Conservation (phyloP, 306 rosid species). For the Vigna reflexopilosa region DNA sequence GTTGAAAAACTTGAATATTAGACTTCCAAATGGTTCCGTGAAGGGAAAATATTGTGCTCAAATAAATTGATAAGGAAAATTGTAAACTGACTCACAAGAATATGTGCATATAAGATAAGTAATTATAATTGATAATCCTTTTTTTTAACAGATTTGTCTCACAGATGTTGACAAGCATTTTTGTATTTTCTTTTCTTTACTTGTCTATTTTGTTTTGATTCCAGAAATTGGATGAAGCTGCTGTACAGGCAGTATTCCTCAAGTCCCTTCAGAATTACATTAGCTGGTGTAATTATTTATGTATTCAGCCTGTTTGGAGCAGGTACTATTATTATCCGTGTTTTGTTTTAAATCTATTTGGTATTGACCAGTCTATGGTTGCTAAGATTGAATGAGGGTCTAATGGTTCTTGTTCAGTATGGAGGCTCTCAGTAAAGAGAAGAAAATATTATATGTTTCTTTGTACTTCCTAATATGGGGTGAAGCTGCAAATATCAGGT, state of each 20-base stretch:
- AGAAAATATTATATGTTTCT: constrained; percentile 72
- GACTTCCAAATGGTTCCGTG: not conserved
- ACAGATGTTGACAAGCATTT: not conserved
- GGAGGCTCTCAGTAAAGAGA: constrained; percentile 74
- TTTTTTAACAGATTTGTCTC: not conserved
- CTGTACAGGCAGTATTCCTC: constrained; percentile 62
- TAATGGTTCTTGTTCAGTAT: constrained; percentile 57
- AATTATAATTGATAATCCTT: not conserved
- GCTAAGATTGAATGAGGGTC: constrained; percentile 16
- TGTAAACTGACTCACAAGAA: not conserved
- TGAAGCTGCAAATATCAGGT: constrained; percentile 90
- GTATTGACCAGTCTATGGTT: constrained; percentile 34
- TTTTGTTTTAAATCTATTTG: constrained; percentile 40
- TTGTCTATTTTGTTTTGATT: constrained; percentile 40
- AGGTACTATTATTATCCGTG: constrained; percentile 54
- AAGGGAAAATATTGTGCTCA: not conserved
- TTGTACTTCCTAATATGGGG: constrained; percentile 92
- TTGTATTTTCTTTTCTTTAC: not conserved
- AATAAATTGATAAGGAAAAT: not conserved
- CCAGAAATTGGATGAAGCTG: constrained; percentile 87
- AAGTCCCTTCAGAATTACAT: constrained; percentile 90
- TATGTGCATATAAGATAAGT: not conserved
- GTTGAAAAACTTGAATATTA: not conserved
- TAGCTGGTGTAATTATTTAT: constrained; percentile 82
- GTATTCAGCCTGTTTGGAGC: constrained; percentile 94